Conservation (phyloP, 805 yeast genomes). For the Scheffersomyces amazonensis region DNA sequence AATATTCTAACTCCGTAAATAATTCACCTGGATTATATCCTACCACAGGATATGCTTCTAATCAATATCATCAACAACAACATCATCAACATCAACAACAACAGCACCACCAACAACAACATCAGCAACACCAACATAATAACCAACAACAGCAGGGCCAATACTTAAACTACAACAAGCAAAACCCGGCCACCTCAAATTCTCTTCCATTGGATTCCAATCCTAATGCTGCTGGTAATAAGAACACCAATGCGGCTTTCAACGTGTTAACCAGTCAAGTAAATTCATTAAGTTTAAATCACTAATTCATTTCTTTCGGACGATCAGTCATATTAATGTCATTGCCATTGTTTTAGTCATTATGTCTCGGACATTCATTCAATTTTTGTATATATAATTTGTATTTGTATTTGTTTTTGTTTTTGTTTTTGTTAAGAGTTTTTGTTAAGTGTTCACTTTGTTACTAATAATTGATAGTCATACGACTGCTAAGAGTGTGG, state of each 20-base stretch:
- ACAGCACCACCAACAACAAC: constrained; percentile 3
- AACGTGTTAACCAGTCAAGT: constrained; percentile 27
- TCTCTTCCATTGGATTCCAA: constrained; percentile 12
- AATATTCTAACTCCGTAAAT: constrained; percentile 15
- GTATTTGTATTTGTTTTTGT: too few species aligned
- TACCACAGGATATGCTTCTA: constrained; percentile 6
- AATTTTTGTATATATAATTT: too few species aligned
- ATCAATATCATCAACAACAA: background rate
- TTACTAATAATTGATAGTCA: too few species aligned
- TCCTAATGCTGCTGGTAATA: constrained; percentile 4
- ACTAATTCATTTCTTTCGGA: constrained; percentile 6
- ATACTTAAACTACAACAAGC: constrained; percentile 8
- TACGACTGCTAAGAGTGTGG: too few species aligned
- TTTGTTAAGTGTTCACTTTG: too few species aligned
- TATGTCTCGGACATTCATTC: too few species aligned
- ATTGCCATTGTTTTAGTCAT: too few species aligned
- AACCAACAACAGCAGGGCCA: constrained; percentile 12
- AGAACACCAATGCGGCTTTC: constrained; percentile 8
- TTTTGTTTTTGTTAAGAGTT: too few species aligned
- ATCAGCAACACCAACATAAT: background rate
- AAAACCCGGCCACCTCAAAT: constrained; percentile 5
- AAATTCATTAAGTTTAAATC: constrained; percentile 31
- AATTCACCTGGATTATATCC: constrained; percentile 24
- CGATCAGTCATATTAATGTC: too few species aligned
- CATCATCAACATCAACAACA: constrained; percentile 4